These are phyloP conservation scores for Radiomyces spectabilis DNA, from an alignment of 192 early-diverging fungal genomes.

Conservation along the genomic window DNA sequence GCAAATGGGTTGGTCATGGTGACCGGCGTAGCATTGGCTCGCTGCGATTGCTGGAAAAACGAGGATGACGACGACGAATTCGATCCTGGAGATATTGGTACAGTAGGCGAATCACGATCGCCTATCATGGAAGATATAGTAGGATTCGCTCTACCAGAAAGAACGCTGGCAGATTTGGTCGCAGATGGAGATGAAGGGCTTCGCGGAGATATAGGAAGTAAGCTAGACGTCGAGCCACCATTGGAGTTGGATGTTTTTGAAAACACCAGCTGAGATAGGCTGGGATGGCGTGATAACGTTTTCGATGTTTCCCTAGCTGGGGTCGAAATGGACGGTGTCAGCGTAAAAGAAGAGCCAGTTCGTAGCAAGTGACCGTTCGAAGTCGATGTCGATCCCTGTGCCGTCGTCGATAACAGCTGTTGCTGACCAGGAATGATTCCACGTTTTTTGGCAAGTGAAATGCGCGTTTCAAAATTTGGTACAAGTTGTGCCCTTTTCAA, in stretches of 20 bases:
- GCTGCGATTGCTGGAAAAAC: constrained; percentile 23
- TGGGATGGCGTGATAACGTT: constrained; percentile 2
- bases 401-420: background rate
- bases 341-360: background rate
- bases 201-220: background rate
- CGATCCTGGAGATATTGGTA: constrained; percentile 12
- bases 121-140: too few relatives aligned
- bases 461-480: constrained; percentile 33
- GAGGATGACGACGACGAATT: constrained; percentile 8
- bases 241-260: too few relatives aligned
- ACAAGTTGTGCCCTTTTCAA: constrained; percentile 27
- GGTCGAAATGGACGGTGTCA: background rate
- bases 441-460: constrained; percentile 27
- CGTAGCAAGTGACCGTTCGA: too few relatives aligned
- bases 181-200: constrained; percentile 13
- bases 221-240: constrained; percentile 2
- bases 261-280: constrained; percentile 22
- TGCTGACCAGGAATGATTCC: constrained; percentile 6
- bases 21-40: constrained; percentile 25
- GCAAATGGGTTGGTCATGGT: constrained; percentile 33
- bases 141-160: constrained; percentile 1
- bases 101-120: background rate
- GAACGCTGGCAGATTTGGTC: constrained; percentile 11
- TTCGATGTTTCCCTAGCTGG: background rate
- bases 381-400: background rate